These are phyloP conservation scores for Nannizzia gypsea DNA, from an alignment of 2,329 filamentous ascomycete genomes.

Conservation along the genomic window DNA sequence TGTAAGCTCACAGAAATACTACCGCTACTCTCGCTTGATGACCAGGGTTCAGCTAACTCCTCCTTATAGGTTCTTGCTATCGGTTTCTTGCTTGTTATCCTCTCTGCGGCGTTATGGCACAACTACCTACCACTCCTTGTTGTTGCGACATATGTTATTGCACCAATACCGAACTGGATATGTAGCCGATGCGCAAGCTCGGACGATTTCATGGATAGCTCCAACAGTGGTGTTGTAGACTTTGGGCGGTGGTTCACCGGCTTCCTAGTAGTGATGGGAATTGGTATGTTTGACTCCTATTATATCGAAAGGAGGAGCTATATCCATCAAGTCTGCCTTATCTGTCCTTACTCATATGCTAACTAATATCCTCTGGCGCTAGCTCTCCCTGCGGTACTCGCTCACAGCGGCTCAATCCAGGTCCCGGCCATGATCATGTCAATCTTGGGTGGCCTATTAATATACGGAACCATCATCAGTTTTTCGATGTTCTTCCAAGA, in stretches of 20 bases:
- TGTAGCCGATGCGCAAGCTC: slow-evolving; percentile 77
- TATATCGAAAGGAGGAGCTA: background rate
- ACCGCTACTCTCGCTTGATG: background rate
- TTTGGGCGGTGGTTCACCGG: slow-evolving; percentile 89
- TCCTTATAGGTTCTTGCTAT: slow-evolving; percentile 67
- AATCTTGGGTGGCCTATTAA: slow-evolving; percentile 78
- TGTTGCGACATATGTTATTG: slow-evolving; percentile 87
- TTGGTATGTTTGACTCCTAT: slow-evolving; percentile 54
- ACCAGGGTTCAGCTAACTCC: background rate
- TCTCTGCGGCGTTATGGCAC: slow-evolving; percentile 88
- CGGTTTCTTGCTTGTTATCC: slow-evolving; percentile 96
- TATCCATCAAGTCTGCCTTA: background rate
- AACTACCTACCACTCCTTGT: slow-evolving; percentile 93
- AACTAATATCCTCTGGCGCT: slow-evolving; percentile 5
- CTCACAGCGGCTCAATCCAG: slow-evolving; percentile 73
- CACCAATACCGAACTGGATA: slow-evolving; percentile 93
- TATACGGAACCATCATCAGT: slow-evolving; percentile 96
- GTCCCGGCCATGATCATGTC: slow-evolving; percentile 89
- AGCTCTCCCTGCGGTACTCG: slow-evolving; percentile 82
- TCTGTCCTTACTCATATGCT: background rate
- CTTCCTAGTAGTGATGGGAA: slow-evolving; percentile 93
- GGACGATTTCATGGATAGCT: slow-evolving; percentile 87
- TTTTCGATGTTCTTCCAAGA: slow-evolving; percentile 98
- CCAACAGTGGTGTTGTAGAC: slow-evolving; percentile 74
- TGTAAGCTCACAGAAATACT: slow-evolving; percentile 38